Evolutionary conservation across 2,329 filamentous ascomycete species (phyloP), one percentile per base, ranked within the genome.

Genomic region (Chaetomium globosum): DNA sequence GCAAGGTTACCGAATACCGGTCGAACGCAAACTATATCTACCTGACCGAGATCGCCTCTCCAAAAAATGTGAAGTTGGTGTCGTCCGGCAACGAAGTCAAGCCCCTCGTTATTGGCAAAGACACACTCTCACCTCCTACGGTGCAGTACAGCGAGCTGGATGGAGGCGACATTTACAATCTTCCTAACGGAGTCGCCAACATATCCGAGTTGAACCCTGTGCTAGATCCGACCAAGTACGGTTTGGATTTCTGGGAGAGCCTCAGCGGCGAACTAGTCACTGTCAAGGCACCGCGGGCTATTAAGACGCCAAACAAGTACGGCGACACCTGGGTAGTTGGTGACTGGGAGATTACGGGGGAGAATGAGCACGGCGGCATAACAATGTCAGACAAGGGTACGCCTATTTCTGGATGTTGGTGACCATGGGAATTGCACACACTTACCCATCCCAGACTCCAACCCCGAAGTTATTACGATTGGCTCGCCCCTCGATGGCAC

Each of bases 181-280:
- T 89, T 4, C 89, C 89, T 12, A 89, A 89, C 72, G 88, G 85
- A 66, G 78, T 79, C 48, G 83, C 79, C 67, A 81, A 82, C 69
- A 73, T 91, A 48, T 88, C 87, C 2, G 77, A 75, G 6, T 78
- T 74, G 39, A 91, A 91, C 73, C 88, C 88, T 0, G 77, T 78
- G 16, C 80, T 91, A 48, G 75, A 88, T 66, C 88, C 88, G 1
- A 77, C 78, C 26, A 76, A 79, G 51, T 91, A 87, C 71, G 89
- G 89, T 2, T 78, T 91, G 33, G 89, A 91, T 74, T 92, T 91
- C 73, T 91, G 89, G 89, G 87, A 91, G 80, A 87, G 84, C 67
- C 76, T 91, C 65, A 80, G 79, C 61, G 89, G 88, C 31, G 87
- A 91, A 75, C 79, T 90, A 8, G 88, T 92, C 16, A 89, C 85